Base-by-base conservation (phyloP, 768 basidiomycete genomes). In the Lyophyllum decastes region DNA sequence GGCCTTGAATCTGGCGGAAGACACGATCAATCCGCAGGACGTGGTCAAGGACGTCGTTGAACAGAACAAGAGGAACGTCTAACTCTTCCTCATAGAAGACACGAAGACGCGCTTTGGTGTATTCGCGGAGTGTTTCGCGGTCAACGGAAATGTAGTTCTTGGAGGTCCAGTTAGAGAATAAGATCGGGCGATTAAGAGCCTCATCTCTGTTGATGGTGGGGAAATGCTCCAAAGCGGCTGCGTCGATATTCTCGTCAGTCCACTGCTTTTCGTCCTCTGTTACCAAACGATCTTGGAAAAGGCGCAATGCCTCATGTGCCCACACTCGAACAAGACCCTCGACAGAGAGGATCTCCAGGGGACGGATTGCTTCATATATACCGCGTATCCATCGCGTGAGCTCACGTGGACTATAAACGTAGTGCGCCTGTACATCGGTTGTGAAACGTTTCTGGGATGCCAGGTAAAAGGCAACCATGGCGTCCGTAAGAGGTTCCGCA, bases 21-120 rank as follows among this genome's bases (percentile, higher is more conserved):
- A 98, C 97, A 69, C 97, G 89, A 69, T 99, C 97, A 64, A 98
- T 98, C 44, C 97, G 88, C 25, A 99, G 83, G 40, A 98, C 97
- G 66, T 99, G 97, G 67, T 99, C 97, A 58, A 98, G 81, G 10
- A 98, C 96, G 67, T 98, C 96, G 68, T 99, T 98, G 82, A 98
- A 99, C 21, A 99, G 82, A 22, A 99, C 97, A 27, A 99, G 86
- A 10, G 93, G 95, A 2, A 98, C 97, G 61, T 99, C 97, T 52
- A 99, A 76, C 74, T 99, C 97, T 76, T 98, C 97, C 71, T 99
- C 97, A 66, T 98, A 97, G 76, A 98, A 99, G n/a, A 98, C 92
- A 11, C 93, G 88, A 19, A 99, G 81, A 43, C 97, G 89, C 19
- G 96, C 95, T 73, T 98, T 98, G 21, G 94, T 95, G 71, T 95